A percentile compares a stretch with the other conserved stretches of the same genome.
Evolutionary conservation across 805 yeast species (phyloP).

Genomic region (Naumovozyma dairenensis): DNA sequence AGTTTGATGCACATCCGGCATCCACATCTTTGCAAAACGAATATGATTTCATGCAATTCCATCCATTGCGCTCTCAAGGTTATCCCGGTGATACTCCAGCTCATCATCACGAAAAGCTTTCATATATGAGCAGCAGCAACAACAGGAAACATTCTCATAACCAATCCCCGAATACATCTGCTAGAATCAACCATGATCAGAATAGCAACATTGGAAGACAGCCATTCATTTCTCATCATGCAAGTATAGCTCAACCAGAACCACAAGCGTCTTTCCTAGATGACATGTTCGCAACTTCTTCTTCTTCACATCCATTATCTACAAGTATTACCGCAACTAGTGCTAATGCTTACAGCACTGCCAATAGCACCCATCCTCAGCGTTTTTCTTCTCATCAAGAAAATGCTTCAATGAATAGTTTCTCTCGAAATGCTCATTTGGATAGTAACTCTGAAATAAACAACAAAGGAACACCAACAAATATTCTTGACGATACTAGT

Average conservation of each 20-base stretch:
- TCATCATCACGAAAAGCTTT: constrained; percentile 17
- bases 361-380: too few relatives aligned
- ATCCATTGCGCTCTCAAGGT: not conserved
- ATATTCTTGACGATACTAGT: not conserved
- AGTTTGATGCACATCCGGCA: not conserved
- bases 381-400: too few relatives aligned
- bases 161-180: too few relatives aligned
- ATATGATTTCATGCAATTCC: constrained; percentile 3
- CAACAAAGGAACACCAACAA: not conserved
- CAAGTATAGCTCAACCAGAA: not conserved
- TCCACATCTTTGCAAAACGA: not conserved
- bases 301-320: not conserved
- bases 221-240: not conserved
- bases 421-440: not conserved
- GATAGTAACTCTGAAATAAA: too few relatives aligned
- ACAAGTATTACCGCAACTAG: too few relatives aligned
- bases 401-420: not conserved
- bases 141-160: too few relatives aligned
- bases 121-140: constrained; percentile 6
- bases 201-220: not conserved
- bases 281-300: constrained; percentile 14
- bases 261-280: constrained; percentile 15
- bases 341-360: too few relatives aligned
- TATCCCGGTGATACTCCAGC: constrained; percentile 15
- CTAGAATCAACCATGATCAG: constrained; percentile 1